phyloP scores from a whole-genome alignment of 148 eudicot genomes.

The Selenicereus undatus region DNA sequence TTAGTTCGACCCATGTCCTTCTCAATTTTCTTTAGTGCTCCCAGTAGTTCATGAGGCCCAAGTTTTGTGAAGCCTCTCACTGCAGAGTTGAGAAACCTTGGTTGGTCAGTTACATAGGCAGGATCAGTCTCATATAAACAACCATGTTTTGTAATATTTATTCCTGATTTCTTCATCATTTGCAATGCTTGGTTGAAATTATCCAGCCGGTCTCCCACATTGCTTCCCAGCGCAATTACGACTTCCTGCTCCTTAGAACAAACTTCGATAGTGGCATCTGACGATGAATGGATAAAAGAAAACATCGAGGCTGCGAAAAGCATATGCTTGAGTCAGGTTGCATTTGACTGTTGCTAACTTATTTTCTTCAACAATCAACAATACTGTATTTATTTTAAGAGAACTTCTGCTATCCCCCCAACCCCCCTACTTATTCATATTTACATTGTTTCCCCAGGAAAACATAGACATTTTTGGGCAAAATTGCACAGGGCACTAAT shows the following conservation, averaged over 20 bases:
- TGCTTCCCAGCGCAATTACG: conserved; percentile 86
- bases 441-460: not conserved
- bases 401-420: not conserved
- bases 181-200: conserved; percentile 66
- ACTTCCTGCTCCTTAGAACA: conserved; percentile 73
- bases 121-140: conserved; percentile 93
- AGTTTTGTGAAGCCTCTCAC: conserved; percentile 78
- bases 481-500: not conserved
- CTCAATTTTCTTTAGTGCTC: conserved; percentile 72
- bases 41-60: conserved; percentile 68
- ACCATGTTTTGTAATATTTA: conserved; percentile 58
- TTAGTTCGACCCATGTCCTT: conserved; percentile 79
- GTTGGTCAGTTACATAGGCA: conserved; percentile 82
- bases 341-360: not conserved
- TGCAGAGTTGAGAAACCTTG: conserved; percentile 82
- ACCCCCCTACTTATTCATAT: not conserved
- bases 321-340: conserved; percentile 1
- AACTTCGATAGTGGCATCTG: conserved; percentile 52
- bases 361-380: not conserved
- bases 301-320: conserved; percentile 34
- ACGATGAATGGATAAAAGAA: conserved; percentile 45
- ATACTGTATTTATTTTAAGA: not conserved
- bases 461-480: not conserved
- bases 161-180: conserved; percentile 67
- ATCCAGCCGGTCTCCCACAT: conserved; percentile 66